Evolutionary conservation across 106 monocot genomes (phyloP).

Genomic region (Allium fistulosum): DNA sequence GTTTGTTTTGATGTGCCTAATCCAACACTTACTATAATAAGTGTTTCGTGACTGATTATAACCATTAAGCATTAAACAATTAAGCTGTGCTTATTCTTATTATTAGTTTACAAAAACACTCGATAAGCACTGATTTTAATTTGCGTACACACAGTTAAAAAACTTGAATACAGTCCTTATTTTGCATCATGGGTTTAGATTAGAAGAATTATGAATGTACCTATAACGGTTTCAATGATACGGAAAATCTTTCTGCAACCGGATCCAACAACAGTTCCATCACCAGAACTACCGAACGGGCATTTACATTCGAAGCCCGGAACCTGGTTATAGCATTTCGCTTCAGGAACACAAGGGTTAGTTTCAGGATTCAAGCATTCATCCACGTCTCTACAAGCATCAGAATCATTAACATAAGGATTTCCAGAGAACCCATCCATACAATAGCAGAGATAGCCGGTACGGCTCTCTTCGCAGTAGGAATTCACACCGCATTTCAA

Average conservation of each 20-base stretch:
- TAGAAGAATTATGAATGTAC: neutral
- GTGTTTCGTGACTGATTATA: too few relatives aligned
- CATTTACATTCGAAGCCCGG: conserved; percentile 24
- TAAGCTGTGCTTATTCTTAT: too few relatives aligned
- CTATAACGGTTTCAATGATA: conserved; percentile 25
- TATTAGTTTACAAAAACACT: too few relatives aligned
- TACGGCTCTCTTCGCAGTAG: conserved; percentile 7
- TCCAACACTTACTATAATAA: too few relatives aligned
- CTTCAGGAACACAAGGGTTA: conserved; percentile 13
- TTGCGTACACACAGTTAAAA: too few relatives aligned
- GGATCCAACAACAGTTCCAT: conserved; percentile 26
- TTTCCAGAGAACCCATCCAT: conserved; percentile 18
- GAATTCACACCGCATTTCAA: conserved; percentile 12
- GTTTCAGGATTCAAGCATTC: conserved; percentile 15
- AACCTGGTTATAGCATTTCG: neutral
- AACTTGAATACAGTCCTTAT: too few relatives aligned
- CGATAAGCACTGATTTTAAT: too few relatives aligned
- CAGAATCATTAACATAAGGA: conserved; percentile 19
- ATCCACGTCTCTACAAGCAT: conserved; percentile 26
- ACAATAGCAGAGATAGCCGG: conserved; percentile 29
- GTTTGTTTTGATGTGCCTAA: too few relatives aligned
- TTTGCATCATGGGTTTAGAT: too few relatives aligned
- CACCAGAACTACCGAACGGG: conserved; percentile 30
- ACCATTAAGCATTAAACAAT: too few relatives aligned
- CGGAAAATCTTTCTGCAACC: conserved; percentile 23